Conservation (phyloP, 495 filamentous ascomycete species). For the Tetracladium marchalianum region DNA sequence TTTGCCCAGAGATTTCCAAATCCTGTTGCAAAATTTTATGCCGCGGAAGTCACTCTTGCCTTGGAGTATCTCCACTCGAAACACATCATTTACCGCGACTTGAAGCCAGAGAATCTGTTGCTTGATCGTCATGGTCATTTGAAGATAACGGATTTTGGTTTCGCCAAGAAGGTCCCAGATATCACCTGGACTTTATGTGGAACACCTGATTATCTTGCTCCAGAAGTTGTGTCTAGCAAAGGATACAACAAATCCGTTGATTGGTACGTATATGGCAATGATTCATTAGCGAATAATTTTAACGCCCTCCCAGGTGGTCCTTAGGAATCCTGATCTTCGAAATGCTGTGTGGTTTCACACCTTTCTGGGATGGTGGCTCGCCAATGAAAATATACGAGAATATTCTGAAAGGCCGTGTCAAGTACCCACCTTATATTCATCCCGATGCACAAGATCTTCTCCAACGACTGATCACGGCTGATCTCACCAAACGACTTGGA, state of each 20-base stretch:
- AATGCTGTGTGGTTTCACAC: constrained; percentile 98
- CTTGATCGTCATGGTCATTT: constrained; percentile 93
- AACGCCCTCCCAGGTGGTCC: constrained; percentile 66
- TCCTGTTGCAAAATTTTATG: constrained; percentile 98
- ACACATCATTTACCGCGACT: constrained; percentile 94
- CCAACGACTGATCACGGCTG: constrained; percentile 83
- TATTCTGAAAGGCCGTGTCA: constrained; percentile 84
- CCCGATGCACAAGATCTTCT: constrained; percentile 89
- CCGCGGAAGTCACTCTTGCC: constrained; percentile 90
- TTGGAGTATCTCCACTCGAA: constrained; percentile 91
- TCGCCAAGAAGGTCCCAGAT: constrained; percentile 95
- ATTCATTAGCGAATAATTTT: neutral
- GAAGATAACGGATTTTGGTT: constrained; percentile 98
- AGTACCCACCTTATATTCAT: constrained; percentile 92
- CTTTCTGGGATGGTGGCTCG: constrained; percentile 95
- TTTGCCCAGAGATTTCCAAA: constrained; percentile 85
- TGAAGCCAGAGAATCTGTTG: constrained; percentile 94
- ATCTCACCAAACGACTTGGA: constrained; percentile 89
- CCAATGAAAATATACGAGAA: constrained; percentile 99
- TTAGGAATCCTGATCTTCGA: constrained; percentile 97
- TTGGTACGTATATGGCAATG: constrained; percentile 54
- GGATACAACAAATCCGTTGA: constrained; percentile 99
- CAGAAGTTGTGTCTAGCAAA: constrained; percentile 93
- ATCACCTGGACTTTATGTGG: constrained; percentile 99
- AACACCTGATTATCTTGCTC: constrained; percentile 96